Base-by-base conservation (phyloP, 768 basidiomycete species). In the Lactarius evosmus region DNA sequence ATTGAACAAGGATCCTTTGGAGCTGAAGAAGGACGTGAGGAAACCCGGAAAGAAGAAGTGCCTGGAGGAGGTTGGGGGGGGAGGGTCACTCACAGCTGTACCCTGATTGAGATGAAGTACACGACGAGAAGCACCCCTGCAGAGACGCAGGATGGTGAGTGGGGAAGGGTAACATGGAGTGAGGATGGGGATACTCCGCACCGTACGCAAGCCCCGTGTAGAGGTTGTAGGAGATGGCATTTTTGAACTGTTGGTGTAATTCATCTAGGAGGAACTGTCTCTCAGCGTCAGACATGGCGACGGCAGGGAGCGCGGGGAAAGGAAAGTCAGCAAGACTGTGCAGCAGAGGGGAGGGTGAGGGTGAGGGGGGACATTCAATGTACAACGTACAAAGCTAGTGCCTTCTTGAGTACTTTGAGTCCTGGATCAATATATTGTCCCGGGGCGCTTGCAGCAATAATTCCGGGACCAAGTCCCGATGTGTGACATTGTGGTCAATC, bases 201-300 rank as follows among this genome's bases (percentile, higher is more conserved):
- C 64, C 64, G 29, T 61, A 65, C 19, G 64, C 64, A 14, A 65
- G 22, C 22, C 64, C 64, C 6, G 55, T 57, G 38, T 51, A 65
- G 22, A 65, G 60, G n/a, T 65, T 61, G 40, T 61, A 61, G 7
- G 50, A 22, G 34, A 65, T 41, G 32, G 55, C 64, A 61, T 61
- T 3, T 2, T 50, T n/a, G 32, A 65, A 56, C 19, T 61, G 60
- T 3, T 2, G 1, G 25, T 57, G 60, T 11, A 65, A 52, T 12
- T 33, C 16, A 6, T 61, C 7, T 30, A 64, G 17, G 9, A 61
- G 7, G 14, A 44, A n/a, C 30, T 61, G 38, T 9, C 46, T 29
- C 17, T 57, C 32, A 7, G 55, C 38, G 50, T 34, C 40, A 38
- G 64, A 65, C 64, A 65, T 65, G 22, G 41, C 16, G 32, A 12